Evolutionary conservation across 2,329 filamentous ascomycete species (phyloP), one percentile per base, ranked within the genome.

Genomic region (Aspergillus niger): DNA sequence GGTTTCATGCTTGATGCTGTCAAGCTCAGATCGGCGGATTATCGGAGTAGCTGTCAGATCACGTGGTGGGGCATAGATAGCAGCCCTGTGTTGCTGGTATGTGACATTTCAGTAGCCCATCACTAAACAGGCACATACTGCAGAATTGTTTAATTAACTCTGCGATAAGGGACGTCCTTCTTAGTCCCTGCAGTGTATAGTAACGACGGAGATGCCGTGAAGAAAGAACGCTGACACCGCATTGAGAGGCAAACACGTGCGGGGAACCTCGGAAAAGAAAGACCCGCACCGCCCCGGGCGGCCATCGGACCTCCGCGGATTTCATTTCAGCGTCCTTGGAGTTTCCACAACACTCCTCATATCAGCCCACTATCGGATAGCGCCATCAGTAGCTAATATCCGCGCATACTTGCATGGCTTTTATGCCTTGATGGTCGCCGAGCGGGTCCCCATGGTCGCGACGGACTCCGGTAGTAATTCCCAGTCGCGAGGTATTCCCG

Each of bases 401-500:
- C n/a, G n/a, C 20, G n/a, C n/a, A 20, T 55, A 26, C 28, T 22
- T 20, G 15, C 39, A 30, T 43, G 24, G 41, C n/a, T 13, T 5
- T 32, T n/a, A 3, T 13, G n/a, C 26, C 13, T 30, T 13, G 24
- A 28, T 47, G 5, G 28, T n/a, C n/a, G 44, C 11, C n/a, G 11
- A 30, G n/a, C 28, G 38, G 26, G 53, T 47, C 39, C 32, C 28
- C n/a, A 55, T 55, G 53, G 41, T 39, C 17, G 39, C 17, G 26
- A 47, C 53, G 26, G 53, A 55, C 39, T 32, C 41, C 39, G 39
- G 43, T 38, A 47, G 17, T 30, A 44, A 36, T 30, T 22, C 44
- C 24, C 58, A 61, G 17, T 5, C 38, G 11, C 59, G 56, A 50
- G 59, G 59, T 59, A 22, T 26, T 28, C n/a, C 15, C 24, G 3